phyloP scores from a whole-genome alignment of 441 rosid genomes.

The Melastoma candidum region DNA sequence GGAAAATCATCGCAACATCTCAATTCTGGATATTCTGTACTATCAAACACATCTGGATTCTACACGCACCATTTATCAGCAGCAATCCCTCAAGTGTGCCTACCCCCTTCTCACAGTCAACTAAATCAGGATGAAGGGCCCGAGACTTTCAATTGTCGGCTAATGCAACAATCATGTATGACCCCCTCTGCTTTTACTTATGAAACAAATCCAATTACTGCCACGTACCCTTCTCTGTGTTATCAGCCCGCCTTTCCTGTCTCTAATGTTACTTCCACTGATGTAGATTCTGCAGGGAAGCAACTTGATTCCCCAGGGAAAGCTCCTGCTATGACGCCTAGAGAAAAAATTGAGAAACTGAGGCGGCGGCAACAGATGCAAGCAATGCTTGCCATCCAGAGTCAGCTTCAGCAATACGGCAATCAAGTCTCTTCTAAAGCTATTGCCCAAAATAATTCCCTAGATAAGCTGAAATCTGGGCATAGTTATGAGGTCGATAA shows the following conservation, averaged over 20 bases:
- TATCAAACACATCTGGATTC: slow-evolving; percentile 30
- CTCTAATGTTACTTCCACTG: slow-evolving; percentile 35
- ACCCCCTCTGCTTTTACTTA: slow-evolving; percentile 43
- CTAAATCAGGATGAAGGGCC: slow-evolving; percentile 43
- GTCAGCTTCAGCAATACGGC: slow-evolving; percentile 68
- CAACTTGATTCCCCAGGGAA: slow-evolving; percentile 31
- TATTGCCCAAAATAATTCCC: slow-evolving; percentile 21
- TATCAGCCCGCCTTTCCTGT: slow-evolving; percentile 45
- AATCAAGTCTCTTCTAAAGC: slow-evolving; percentile 41
- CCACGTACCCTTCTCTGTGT: slow-evolving; percentile 41
- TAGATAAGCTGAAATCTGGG: slow-evolving; percentile 37
- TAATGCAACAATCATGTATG: slow-evolving; percentile 34
- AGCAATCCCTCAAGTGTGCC: slow-evolving; percentile 25
- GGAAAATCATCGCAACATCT: slow-evolving; percentile 27
- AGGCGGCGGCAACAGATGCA: slow-evolving; percentile 93
- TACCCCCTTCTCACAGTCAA: slow-evolving; percentile 32
- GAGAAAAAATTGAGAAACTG: slow-evolving; percentile 81
- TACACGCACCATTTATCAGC: slow-evolving; percentile 35
- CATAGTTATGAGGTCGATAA: slow-evolving; percentile 36
- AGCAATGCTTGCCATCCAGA: slow-evolving; percentile 93
- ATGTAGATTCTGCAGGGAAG: slow-evolving; percentile 31
- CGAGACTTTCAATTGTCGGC: slow-evolving; percentile 45
- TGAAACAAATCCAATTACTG: slow-evolving; percentile 44
- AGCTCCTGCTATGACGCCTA: slow-evolving; percentile 76
- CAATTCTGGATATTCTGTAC: slow-evolving; percentile 36